phyloP scores from a whole-genome alignment of 768 basidiomycete genomes.

The Boletus tylopilopsis region DNA sequence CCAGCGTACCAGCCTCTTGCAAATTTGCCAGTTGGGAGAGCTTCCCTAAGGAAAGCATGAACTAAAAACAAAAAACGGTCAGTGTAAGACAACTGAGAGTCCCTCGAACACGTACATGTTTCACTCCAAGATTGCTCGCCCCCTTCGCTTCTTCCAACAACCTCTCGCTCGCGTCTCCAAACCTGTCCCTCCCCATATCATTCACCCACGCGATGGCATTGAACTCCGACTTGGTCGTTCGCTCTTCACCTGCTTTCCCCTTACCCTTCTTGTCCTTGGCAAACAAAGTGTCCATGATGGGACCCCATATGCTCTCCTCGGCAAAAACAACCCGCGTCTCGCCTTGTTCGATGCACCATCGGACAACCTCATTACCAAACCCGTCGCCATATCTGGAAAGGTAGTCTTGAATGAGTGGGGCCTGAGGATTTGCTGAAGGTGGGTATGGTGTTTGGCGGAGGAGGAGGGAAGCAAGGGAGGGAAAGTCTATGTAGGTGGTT shows the following conservation, averaged over 20 bases:
- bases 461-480: conserved; percentile 80
- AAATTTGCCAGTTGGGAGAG: conserved; percentile 68
- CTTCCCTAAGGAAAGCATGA: conserved; percentile 90
- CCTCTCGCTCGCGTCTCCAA: conserved; percentile 58
- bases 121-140: conserved; percentile 58
- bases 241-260: conserved; percentile 27
- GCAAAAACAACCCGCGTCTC: conserved; percentile 81
- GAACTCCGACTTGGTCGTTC: conserved; percentile 44
- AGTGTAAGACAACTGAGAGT: neutral
- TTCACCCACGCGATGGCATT: conserved; percentile 80
- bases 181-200: conserved; percentile 68
- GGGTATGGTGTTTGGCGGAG: conserved; percentile 62
- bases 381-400: conserved; percentile 75
- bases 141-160: conserved; percentile 59
- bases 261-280: conserved; percentile 22
- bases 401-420: conserved; percentile 61
- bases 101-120: conserved; percentile 57
- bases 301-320: conserved; percentile 58
- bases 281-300: conserved; percentile 74
- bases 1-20: conserved; percentile 41
- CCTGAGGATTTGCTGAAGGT: conserved; percentile 61
- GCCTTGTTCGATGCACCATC: conserved; percentile 90
- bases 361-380: conserved; percentile 87
- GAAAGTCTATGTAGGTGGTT: conserved; percentile 83
- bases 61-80: conserved; percentile 39